Evolutionary conservation across 1,284 basidiomycete species (phyloP).

Genomic region (Cutaneotrichosporon cutaneum): DNA sequence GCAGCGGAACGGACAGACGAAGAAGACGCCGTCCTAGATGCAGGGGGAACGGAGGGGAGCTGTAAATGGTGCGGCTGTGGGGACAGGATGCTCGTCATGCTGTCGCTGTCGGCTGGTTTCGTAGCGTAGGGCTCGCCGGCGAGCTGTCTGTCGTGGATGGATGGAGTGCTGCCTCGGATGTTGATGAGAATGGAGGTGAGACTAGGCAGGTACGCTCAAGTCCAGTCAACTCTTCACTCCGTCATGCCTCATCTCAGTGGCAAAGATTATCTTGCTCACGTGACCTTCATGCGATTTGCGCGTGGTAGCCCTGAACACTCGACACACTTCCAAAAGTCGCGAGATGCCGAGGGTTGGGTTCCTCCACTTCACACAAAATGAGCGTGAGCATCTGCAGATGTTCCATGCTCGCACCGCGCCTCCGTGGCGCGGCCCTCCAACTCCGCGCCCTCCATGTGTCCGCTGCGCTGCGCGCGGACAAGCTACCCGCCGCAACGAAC

Average conservation of each 20-base stretch:
- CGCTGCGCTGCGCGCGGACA: no score
- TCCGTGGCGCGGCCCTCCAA: not conserved
- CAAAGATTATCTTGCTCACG: not conserved
- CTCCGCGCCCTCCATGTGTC: not conserved
- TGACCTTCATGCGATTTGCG: not conserved
- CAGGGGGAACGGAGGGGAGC: not conserved
- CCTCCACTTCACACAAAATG: not conserved
- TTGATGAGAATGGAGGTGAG: not conserved
- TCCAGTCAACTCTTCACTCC: slow-evolving; percentile 1
- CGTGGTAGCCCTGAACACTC: not conserved
- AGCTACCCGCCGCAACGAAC: not conserved
- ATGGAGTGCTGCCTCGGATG: not conserved
- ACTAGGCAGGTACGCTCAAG: not conserved
- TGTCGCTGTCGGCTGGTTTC: not conserved
- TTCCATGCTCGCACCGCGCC: not conserved
- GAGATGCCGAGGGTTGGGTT: not conserved
- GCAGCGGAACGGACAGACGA: slow-evolving; percentile 4
- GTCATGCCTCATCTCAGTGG: not conserved
- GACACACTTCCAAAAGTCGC: not conserved
- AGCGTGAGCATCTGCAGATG: slow-evolving; percentile 2
- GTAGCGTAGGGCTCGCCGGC: not conserved
- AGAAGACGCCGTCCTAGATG: not conserved
- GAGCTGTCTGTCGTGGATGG: not conserved
- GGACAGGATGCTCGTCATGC: slow-evolving; percentile 4
- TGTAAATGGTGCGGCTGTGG: slow-evolving; percentile 1